Conservation (phyloP, 2,329 filamentous ascomycete species). For the Cadophora luteo-olivacea region DNA sequence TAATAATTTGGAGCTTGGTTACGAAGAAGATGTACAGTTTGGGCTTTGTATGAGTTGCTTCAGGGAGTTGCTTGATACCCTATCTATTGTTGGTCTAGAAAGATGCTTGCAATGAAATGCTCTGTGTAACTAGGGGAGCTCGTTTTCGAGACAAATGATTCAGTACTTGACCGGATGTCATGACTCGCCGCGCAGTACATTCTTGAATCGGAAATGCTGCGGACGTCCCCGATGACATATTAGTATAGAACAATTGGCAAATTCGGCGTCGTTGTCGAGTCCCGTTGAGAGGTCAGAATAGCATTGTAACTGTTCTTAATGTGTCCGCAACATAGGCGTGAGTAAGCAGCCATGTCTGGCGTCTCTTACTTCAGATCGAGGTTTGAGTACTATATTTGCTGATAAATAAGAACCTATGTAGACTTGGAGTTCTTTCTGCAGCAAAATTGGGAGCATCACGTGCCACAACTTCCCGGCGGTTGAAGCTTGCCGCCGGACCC, state of each 20-base stretch:
- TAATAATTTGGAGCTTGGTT: neutral
- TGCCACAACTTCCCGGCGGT: neutral
- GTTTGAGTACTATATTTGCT: neutral
- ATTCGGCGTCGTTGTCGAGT: neutral
- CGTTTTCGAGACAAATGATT: neutral
- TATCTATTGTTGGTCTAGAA: neutral
- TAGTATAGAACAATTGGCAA: no score
- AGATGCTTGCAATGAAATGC: neutral
- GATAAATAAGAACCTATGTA: neutral
- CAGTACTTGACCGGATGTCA: neutral
- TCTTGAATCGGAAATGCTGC: no score
- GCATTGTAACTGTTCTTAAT: neutral
- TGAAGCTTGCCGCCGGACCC: constrained; percentile 9
- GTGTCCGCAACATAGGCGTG: neutral
- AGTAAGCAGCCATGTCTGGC: neutral
- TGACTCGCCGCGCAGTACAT: neutral
- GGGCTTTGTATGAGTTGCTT: constrained; percentile 11
- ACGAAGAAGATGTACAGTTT: neutral
- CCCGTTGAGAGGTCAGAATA: neutral
- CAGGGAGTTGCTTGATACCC: constrained; percentile 4
- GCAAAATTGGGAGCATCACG: neutral
- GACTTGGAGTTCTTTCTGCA: neutral
- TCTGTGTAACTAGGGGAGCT: neutral
- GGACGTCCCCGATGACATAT: no score
- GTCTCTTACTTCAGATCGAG: neutral